Evolutionary conservation across 495 filamentous ascomycete species (phyloP).

Genomic region (Aspergillus mulundensis): DNA sequence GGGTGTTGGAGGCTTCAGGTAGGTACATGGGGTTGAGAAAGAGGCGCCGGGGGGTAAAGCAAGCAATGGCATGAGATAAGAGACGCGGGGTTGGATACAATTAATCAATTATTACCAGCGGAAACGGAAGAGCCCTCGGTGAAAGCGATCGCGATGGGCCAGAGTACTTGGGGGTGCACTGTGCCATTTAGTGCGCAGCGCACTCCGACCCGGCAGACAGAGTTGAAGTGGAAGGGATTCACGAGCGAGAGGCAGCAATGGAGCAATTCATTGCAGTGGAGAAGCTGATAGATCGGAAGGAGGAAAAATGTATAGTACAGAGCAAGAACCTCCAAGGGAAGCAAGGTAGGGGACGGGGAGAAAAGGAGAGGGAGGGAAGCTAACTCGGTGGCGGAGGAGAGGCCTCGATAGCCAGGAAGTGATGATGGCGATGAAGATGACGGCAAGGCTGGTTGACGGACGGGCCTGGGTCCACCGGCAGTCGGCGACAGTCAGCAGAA

Average conservation of each 20-base stretch:
- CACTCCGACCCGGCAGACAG: slow-evolving; percentile 17
- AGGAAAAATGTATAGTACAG: neutral
- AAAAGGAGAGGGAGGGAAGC: slow-evolving; percentile 14
- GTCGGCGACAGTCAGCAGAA: slow-evolving; percentile 12
- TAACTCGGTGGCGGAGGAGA: slow-evolving; percentile 12
- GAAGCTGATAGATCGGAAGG: neutral
- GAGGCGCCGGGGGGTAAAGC: slow-evolving; percentile 14
- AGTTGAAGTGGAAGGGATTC: slow-evolving; percentile 18
- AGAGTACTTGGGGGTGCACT: slow-evolving; percentile 23
- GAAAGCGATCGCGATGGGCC: slow-evolving; percentile 18
- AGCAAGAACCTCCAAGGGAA: neutral
- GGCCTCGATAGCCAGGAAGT: slow-evolving; percentile 6
- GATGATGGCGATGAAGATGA: slow-evolving; percentile 11
- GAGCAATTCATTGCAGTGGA: slow-evolving; percentile 19
- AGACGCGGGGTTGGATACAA: slow-evolving; percentile 14
- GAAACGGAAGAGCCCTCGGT: slow-evolving; percentile 11
- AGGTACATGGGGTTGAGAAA: slow-evolving; percentile 12
- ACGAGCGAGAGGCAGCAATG: slow-evolving; percentile 16
- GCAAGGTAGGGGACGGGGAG: slow-evolving; percentile 9
- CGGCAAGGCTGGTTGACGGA: slow-evolving; percentile 6
- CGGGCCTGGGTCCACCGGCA: slow-evolving; percentile 1
- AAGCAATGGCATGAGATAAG: slow-evolving; percentile 8
- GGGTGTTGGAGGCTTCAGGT: slow-evolving; percentile 9
- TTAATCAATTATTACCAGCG: slow-evolving; percentile 14
- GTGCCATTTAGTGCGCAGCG: slow-evolving; percentile 9